Conservation (phyloP, 1,284 basidiomycete genomes). For the Sporisorium sorghi region DNA sequence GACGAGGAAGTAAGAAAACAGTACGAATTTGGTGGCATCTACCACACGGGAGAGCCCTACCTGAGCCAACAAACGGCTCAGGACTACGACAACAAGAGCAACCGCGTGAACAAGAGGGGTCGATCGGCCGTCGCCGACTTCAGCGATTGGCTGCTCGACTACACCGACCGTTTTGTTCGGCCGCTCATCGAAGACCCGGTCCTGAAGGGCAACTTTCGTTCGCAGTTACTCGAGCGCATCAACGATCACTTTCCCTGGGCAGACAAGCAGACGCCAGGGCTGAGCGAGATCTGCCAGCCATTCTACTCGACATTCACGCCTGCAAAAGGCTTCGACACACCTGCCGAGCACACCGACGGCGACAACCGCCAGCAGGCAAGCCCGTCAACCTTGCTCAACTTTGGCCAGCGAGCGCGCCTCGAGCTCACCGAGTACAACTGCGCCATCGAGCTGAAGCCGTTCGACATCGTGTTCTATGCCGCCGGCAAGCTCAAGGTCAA, state of each 20-base stretch:
- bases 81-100: not conserved
- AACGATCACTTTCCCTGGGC: not conserved
- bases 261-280: not conserved
- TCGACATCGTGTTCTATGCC: conserved; percentile 9
- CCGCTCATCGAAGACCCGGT: not conserved
- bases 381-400: conserved; percentile 10
- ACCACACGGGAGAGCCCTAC: not conserved
- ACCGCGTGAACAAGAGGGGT: not conserved
- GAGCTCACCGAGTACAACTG: conserved; percentile 5
- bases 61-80: conserved; percentile 1
- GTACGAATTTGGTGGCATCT: not conserved
- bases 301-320: conserved; percentile 10
- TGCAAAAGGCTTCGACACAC: not conserved
- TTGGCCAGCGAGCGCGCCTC: conserved; percentile 6
- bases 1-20: too few species aligned
- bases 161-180: not conserved
- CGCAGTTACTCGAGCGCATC: not conserved
- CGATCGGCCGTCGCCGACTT: conserved; percentile 4
- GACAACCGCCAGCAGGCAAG: not conserved
- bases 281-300: not conserved
- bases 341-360: not conserved
- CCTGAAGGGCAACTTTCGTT: not conserved
- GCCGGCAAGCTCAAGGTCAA: not conserved
- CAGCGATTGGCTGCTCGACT: conserved; percentile 5
- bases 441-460: conserved; percentile 11